Conservation (phyloP, 1,284 basidiomycete species). For the Ceratobasidium sp. region DNA sequence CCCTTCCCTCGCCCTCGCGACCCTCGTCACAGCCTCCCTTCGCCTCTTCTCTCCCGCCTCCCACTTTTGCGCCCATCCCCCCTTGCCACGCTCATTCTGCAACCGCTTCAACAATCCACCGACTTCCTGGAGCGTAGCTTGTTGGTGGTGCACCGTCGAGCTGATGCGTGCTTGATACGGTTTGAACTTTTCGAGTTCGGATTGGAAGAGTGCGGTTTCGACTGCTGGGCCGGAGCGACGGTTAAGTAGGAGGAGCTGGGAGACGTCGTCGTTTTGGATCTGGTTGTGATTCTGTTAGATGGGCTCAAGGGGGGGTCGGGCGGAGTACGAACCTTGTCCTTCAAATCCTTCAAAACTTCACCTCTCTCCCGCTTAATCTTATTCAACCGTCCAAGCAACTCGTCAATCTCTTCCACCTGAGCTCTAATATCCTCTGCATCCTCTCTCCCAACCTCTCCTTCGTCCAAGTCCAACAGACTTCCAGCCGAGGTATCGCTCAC, state of each 20-base stretch:
- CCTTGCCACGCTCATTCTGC: constrained; percentile 78
- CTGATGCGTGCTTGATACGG: constrained; percentile 88
- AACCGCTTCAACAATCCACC: constrained; percentile 77
- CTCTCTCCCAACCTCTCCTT: constrained; percentile 74
- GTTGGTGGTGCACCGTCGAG: constrained; percentile 83
- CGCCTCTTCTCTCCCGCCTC: constrained; percentile 83
- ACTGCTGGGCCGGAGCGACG: constrained; percentile 82
- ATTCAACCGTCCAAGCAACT: constrained; percentile 78
- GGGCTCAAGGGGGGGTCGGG: neutral
- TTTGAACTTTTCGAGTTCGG: constrained; percentile 95
- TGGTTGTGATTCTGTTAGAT: constrained; percentile 55
- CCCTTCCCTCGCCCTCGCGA: constrained; percentile 81
- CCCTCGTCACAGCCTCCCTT: constrained; percentile 77
- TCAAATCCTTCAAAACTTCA: constrained; percentile 92
- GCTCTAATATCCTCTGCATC: constrained; percentile 76
- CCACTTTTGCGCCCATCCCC: constrained; percentile 80
- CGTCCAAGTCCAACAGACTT: constrained; percentile 77
- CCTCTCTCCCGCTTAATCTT: constrained; percentile 88
- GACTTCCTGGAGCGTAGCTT: constrained; percentile 77
- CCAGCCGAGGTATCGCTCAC: constrained; percentile 74
- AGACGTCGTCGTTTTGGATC: constrained; percentile 97
- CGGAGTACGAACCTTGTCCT: constrained; percentile 78
- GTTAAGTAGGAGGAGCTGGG: constrained; percentile 92
- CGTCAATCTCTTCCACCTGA: constrained; percentile 82
- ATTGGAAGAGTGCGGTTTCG: constrained; percentile 89